These are phyloP conservation scores for Mayamaea pseudoterrestris DNA, from an alignment of 108 stramenopile species.

Conservation along the genomic window DNA sequence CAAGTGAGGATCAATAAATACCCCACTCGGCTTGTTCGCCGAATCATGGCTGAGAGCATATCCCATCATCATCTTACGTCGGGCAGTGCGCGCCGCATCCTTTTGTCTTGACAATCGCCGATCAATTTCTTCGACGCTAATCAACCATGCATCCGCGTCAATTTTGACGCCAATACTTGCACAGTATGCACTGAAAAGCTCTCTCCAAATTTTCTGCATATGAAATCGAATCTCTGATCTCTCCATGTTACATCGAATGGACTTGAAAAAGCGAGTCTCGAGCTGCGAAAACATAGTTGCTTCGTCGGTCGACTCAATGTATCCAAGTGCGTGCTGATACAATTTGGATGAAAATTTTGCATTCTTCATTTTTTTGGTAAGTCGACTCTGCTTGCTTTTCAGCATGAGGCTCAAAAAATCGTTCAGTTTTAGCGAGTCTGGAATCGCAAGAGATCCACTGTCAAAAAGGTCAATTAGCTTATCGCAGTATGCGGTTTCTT, in stretches of 20 bases:
- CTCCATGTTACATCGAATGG: slow-evolving; percentile 42
- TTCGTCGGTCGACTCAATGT: slow-evolving; percentile 27
- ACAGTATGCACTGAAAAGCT: slow-evolving; percentile 57
- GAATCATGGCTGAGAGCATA: slow-evolving; percentile 49
- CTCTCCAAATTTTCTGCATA: slow-evolving; percentile 77
- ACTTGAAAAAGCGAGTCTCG: slow-evolving; percentile 57
- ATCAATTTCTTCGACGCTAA: slow-evolving; percentile 76
- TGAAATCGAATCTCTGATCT: slow-evolving; percentile 73
- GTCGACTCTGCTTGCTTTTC: slow-evolving; percentile 72
- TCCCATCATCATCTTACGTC: slow-evolving; percentile 76
- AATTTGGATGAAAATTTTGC: slow-evolving; percentile 60
- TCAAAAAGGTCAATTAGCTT: slow-evolving; percentile 68
- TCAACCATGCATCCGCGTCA: slow-evolving; percentile 68
- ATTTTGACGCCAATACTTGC: slow-evolving; percentile 39
- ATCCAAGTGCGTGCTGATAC: slow-evolving; percentile 30
- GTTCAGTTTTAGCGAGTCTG: slow-evolving; percentile 67
- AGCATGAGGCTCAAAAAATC: slow-evolving; percentile 73
- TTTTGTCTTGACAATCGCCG: slow-evolving; percentile 49
- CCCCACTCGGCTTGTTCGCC: slow-evolving; percentile 53
- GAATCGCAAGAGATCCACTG: slow-evolving; percentile 49
- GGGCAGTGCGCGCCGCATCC: slow-evolving; percentile 60
- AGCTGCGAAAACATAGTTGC: slow-evolving; percentile 51
- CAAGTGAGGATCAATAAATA: slow-evolving; percentile 48
- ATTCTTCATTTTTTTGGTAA: slow-evolving; percentile 89
- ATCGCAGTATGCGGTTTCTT: slow-evolving; percentile 71